Percentiles rank a stretch among this genome's conserved stretches.
Evolutionary conservation across 768 basidiomycete genomes (phyloP).

Genomic region (Chlorophyllum brunneum): DNA sequence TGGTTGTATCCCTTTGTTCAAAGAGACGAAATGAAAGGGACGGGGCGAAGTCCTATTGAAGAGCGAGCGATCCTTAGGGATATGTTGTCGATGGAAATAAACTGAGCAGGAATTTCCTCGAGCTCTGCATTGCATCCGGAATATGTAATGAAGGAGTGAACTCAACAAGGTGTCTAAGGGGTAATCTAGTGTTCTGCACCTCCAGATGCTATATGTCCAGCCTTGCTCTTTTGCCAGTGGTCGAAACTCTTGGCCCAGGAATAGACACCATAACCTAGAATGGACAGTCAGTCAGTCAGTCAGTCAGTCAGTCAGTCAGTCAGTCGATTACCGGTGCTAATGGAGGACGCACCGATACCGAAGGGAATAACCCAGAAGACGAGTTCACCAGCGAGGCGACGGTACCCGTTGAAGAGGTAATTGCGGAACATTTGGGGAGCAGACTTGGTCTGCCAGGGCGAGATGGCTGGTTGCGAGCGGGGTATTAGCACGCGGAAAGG

Average conservation of each 20-base stretch:
- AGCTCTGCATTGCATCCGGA: too few species aligned
- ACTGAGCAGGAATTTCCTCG: too few species aligned
- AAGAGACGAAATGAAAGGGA: too few species aligned
- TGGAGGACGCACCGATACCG: conserved; percentile 54
- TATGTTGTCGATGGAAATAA: too few species aligned
- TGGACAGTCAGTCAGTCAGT: background rate
- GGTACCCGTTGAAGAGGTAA: conserved; percentile 87
- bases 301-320: background rate
- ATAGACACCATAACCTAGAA: conserved; percentile 72
- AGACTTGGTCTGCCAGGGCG: conserved; percentile 77
- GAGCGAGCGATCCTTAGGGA: too few species aligned
- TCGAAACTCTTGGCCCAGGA: conserved; percentile 73
- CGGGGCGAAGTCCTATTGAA: too few species aligned
- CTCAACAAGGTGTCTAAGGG: too few species aligned
- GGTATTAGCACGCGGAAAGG: conserved; percentile 1
- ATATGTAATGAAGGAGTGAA: too few species aligned
- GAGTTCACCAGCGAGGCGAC: conserved; percentile 66
- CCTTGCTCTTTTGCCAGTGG: conserved; percentile 72
- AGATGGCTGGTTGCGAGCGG: conserved; percentile 50
- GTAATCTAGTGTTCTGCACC: conserved; percentile 33
- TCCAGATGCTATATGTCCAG: conserved; percentile 64
- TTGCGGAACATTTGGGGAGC: conserved; percentile 64
- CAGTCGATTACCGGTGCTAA: background rate
- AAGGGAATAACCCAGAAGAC: conserved; percentile 81
- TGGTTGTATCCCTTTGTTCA: too few species aligned